These are phyloP conservation scores for Closterium sp. DNA, from an alignment of 139 green algal species.

Conservation along the genomic window DNA sequence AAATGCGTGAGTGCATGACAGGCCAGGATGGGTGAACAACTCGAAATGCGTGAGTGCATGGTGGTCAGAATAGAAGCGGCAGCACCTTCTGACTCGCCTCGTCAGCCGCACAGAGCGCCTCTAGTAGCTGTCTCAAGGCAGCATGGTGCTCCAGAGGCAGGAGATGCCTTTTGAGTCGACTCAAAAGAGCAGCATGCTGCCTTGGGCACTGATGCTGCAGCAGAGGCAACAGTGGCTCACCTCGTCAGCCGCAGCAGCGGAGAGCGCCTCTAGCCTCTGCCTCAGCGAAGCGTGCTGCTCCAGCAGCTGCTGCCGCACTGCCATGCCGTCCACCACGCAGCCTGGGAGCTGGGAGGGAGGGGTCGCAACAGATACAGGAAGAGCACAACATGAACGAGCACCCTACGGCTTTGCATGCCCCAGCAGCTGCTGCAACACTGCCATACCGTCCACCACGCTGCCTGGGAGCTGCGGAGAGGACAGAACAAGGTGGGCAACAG, in stretches of 20 bases:
- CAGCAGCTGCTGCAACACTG: slow-evolving; percentile 74
- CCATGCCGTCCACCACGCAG: slow-evolving; percentile 53
- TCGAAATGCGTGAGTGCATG: too few species aligned
- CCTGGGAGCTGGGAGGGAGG: slow-evolving; percentile 29
- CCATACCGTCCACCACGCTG: slow-evolving; percentile 53
- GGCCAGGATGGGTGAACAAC: too few species aligned
- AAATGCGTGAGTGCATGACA: too few species aligned
- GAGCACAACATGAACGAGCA: too few species aligned
- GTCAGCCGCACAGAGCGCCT: too few species aligned
- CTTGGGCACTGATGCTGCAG: too few species aligned
- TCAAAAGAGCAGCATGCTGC: too few species aligned
- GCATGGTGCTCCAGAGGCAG: not conserved
- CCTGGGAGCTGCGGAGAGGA: slow-evolving; percentile 13
- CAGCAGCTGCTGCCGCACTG: slow-evolving; percentile 75
- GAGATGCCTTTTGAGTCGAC: not conserved
- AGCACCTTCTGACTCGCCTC: too few species aligned
- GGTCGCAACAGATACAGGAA: not conserved
- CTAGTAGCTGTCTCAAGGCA: too few species aligned
- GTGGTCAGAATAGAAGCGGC: too few species aligned
- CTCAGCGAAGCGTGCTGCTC: slow-evolving; percentile 64
- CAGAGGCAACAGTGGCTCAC: not conserved
- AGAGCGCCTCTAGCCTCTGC: slow-evolving; percentile 52
- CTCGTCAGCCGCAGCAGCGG: slow-evolving; percentile 66
- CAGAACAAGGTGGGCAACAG: not conserved
- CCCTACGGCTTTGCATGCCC: too few species aligned